Evolutionary conservation across 129 eudicot species (phyloP).

Genomic region (Chrysanthemum lavandulifolium): DNA sequence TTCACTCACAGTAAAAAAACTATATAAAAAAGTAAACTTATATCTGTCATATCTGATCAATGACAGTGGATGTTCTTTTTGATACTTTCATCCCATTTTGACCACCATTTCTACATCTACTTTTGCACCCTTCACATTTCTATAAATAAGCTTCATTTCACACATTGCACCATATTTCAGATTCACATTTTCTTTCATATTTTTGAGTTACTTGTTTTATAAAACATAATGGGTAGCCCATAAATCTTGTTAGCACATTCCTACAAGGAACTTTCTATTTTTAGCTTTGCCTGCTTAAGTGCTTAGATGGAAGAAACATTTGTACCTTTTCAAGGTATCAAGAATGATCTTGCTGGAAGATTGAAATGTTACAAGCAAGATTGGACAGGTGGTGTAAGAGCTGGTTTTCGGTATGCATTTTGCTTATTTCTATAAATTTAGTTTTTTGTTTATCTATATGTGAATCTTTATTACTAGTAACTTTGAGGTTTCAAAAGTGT

Average conservation of each 20-base stretch:
- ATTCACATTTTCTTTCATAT: conserved; percentile 2
- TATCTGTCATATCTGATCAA: not conserved
- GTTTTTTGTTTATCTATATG: too few species aligned
- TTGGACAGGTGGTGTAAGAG: conserved; percentile 88
- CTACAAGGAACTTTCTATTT: too few species aligned
- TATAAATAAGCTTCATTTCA: too few species aligned
- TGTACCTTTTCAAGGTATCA: conserved; percentile 91
- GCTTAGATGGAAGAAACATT: conserved; percentile 61
- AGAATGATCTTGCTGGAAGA: conserved; percentile 74
- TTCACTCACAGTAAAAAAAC: not conserved
- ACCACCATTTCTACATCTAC: conserved; percentile 8
- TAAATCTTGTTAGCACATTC: too few species aligned
- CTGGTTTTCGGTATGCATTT: conserved; percentile 73
- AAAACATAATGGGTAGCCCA: too few species aligned
- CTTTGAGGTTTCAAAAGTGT: too few species aligned
- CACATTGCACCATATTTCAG: not conserved
- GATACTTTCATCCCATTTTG: conserved; percentile 24
- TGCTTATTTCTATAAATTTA: not conserved
- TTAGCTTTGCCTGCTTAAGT: too few species aligned
- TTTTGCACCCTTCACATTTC: not conserved
- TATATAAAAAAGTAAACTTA: not conserved
- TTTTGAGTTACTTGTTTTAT: too few species aligned
- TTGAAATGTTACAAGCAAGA: conserved; percentile 90
- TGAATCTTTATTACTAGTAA: too few species aligned
- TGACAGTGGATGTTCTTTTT: conserved; percentile 35